Percentiles rank a stretch among this genome's conserved stretches.
phyloP scores from a whole-genome alignment of 495 filamentous ascomycete species.

The Penicillium soppii region DNA sequence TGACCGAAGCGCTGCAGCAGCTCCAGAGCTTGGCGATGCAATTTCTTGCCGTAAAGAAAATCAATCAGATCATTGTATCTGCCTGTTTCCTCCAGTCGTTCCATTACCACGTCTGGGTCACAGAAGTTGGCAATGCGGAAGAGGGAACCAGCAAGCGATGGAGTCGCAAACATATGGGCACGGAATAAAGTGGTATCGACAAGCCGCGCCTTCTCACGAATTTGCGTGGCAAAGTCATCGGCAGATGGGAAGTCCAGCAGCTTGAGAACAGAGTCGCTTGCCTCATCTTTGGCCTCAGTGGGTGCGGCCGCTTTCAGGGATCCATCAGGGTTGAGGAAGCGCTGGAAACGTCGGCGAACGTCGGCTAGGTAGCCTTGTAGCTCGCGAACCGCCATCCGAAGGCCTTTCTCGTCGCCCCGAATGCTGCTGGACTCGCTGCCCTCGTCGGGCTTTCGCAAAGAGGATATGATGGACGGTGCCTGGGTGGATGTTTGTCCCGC shows the following conservation, averaged over 20 bases:
- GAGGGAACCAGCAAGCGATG: slow-evolving; percentile 79
- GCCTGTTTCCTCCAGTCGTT: slow-evolving; percentile 82
- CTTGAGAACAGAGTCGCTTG: slow-evolving; percentile 44
- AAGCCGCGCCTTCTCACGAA: slow-evolving; percentile 72
- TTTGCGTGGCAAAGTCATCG: slow-evolving; percentile 63
- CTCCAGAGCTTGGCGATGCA: slow-evolving; percentile 85
- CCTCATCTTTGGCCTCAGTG: slow-evolving; percentile 51
- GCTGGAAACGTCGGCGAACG: slow-evolving; percentile 75
- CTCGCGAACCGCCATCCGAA: slow-evolving; percentile 75
- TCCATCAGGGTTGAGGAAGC: slow-evolving; percentile 74
- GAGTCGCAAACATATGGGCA: slow-evolving; percentile 85
- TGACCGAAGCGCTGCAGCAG: slow-evolving; percentile 81
- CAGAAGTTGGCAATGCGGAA: slow-evolving; percentile 98
- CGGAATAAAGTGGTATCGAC: slow-evolving; percentile 95
- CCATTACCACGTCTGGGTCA: slow-evolving; percentile 91
- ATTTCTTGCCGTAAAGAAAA: slow-evolving; percentile 92
- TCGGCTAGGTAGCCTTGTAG: slow-evolving; percentile 84
- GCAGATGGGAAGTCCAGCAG: slow-evolving; percentile 45
- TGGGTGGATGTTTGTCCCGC: slow-evolving; percentile 23
- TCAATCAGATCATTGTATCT: slow-evolving; percentile 94
- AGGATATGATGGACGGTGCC: slow-evolving; percentile 62
- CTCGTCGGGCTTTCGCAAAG: slow-evolving; percentile 39
- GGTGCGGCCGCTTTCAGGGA: slow-evolving; percentile 61
- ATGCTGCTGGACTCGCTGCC: slow-evolving; percentile 48
- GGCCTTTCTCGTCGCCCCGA: slow-evolving; percentile 50